These are phyloP conservation scores for Eucalyptus albens DNA, from an alignment of 345 rosid genomes.

Conservation along the genomic window DNA sequence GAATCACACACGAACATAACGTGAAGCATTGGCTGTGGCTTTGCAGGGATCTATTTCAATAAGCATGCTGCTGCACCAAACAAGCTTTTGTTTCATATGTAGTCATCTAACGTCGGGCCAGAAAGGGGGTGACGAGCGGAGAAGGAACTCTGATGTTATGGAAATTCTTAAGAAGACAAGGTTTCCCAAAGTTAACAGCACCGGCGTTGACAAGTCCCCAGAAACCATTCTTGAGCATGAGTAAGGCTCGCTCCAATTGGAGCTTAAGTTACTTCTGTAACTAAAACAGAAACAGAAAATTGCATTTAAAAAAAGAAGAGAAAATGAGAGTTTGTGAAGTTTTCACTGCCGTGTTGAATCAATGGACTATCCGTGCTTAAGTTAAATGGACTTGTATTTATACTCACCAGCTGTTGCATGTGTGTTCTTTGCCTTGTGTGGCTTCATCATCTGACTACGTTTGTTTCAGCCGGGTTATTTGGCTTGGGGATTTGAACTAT, in stretches of 20 bases:
- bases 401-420: not conserved
- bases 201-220: conserved; percentile 63
- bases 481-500: conserved; percentile 98
- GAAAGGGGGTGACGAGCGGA: conserved; percentile 87
- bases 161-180: conserved; percentile 92
- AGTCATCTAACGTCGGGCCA: conserved; percentile 96
- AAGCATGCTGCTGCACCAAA: conserved; percentile 88
- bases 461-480: conserved; percentile 69
- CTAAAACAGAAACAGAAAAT: not conserved
- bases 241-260: conserved; percentile 31
- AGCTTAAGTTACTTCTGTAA: not conserved
- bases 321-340: not conserved
- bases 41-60: conserved; percentile 93
- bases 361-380: not conserved
- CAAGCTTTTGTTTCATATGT: conserved; percentile 92
- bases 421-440: not conserved
- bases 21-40: not conserved
- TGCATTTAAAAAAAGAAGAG: not conserved
- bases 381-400: not conserved
- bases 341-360: not conserved
- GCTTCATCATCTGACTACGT: not conserved
- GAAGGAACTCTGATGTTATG: conserved; percentile 93
- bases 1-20: not conserved
- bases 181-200: conserved; percentile 65
- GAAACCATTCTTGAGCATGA: conserved; percentile 93